Percentiles rank a stretch among this genome's conserved stretches.
Conservation (phyloP, 441 rosid genomes). For the Bruguiera hainesii region DNA sequence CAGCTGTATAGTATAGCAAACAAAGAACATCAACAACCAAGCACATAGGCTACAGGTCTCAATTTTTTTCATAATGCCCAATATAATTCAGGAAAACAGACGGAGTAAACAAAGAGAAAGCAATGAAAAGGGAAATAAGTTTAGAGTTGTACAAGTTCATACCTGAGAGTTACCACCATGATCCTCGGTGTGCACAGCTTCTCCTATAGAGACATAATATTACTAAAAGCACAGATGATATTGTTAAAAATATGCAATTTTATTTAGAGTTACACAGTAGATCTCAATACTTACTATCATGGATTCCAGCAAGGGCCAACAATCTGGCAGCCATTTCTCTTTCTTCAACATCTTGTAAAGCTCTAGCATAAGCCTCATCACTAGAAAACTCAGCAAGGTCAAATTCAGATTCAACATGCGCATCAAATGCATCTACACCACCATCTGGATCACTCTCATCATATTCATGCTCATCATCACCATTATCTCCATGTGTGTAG, state of each 20-base stretch:
- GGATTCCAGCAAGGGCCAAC: constrained; percentile 65
- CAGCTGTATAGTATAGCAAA: neutral
- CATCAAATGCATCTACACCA: constrained; percentile 53
- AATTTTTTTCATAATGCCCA: neutral
- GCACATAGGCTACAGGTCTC: neutral
- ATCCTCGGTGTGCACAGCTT: constrained; percentile 46
- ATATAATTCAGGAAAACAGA: neutral
- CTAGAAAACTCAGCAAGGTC: constrained; percentile 56
- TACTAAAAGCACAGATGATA: constrained; percentile 9
- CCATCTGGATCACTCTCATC: constrained; percentile 35
- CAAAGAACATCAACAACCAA: neutral
- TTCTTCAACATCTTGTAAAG: constrained; percentile 86
- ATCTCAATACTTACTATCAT: constrained; percentile 43
- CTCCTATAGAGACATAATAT: constrained; percentile 42
- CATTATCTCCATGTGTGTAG: constrained; percentile 32
- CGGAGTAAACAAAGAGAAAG: neutral
- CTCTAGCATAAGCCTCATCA: constrained; percentile 92
- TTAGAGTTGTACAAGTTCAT: constrained; percentile 3
- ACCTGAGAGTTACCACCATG: constrained; percentile 58
- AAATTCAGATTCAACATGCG: constrained; percentile 41
- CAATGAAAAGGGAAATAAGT: neutral
- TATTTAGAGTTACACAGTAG: constrained; percentile 5
- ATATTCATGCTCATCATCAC: constrained; percentile 26
- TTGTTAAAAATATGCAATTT: neutral
- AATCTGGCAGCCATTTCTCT: constrained; percentile 76